phyloP scores from a whole-genome alignment of 352 stramenopile genomes.

The Pythium brachiatum region DNA sequence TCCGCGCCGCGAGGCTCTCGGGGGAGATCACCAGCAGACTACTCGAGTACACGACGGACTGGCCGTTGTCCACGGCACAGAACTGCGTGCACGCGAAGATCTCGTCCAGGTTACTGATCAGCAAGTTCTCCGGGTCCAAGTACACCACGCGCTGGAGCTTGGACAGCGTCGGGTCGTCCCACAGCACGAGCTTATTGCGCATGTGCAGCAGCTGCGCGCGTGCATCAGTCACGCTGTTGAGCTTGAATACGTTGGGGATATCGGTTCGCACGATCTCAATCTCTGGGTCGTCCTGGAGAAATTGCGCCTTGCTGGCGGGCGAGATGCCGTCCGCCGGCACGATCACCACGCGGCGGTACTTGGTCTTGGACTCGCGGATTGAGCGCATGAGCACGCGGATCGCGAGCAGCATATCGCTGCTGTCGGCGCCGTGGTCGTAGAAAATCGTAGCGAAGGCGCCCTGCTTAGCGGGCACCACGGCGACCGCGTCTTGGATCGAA shows the following conservation, averaged over 20 bases:
- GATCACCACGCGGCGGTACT: slow-evolving; percentile 69
- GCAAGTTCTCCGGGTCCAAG: slow-evolving; percentile 74
- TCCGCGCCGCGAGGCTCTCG: slow-evolving; percentile 60
- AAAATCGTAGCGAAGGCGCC: slow-evolving; percentile 69
- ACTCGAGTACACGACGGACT: slow-evolving; percentile 81
- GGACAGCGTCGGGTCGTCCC: slow-evolving; percentile 68
- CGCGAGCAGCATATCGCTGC: slow-evolving; percentile 54
- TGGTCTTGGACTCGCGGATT: slow-evolving; percentile 63
- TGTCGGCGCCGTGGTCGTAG: slow-evolving; percentile 64
- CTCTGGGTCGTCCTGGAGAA: slow-evolving; percentile 52
- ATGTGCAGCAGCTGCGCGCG: slow-evolving; percentile 77
- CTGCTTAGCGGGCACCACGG: slow-evolving; percentile 22
- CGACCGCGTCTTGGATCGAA: background rate
- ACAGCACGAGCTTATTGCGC: slow-evolving; percentile 81
- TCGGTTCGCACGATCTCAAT: slow-evolving; percentile 65
- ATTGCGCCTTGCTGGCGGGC: slow-evolving; percentile 31
- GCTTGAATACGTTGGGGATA: slow-evolving; percentile 69
- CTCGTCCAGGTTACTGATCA: slow-evolving; percentile 78
- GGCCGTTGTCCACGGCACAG: slow-evolving; percentile 78
- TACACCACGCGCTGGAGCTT: slow-evolving; percentile 72
- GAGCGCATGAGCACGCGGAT: slow-evolving; percentile 69
- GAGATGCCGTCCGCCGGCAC: slow-evolving; percentile 62
- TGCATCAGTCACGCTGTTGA: slow-evolving; percentile 54
- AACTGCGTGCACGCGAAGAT: slow-evolving; percentile 80
- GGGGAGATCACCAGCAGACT: slow-evolving; percentile 78